These are phyloP conservation scores for Giardia duodenalis DNA, from an alignment of 208 protist species.

Conservation along the genomic window DNA sequence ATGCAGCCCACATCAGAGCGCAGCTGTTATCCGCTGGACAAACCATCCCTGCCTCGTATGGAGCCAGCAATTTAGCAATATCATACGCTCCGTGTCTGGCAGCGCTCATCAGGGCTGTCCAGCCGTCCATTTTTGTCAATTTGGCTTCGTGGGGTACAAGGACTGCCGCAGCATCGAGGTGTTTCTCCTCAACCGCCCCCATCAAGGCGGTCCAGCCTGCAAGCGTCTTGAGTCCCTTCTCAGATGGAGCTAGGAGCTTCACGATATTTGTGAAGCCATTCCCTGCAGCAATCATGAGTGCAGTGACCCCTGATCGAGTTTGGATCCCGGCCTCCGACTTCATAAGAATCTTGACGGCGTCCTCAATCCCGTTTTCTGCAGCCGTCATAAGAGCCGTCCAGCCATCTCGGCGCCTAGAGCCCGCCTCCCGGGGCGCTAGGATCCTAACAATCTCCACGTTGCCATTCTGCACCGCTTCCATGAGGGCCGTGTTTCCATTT, in stretches of 20 bases:
- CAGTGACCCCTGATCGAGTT: background rate
- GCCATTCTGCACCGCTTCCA: background rate
- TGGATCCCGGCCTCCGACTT: background rate
- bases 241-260: background rate
- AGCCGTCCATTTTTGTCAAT: background rate
- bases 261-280: background rate
- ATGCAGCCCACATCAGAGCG: background rate
- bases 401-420: background rate
- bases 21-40: background rate
- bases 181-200: background rate
- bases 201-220: background rate
- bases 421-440: background rate
- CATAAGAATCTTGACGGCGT: background rate
- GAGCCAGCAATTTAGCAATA: background rate
- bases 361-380: background rate
- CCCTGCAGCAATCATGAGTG: background rate
- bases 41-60: background rate
- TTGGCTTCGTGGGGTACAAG: background rate
- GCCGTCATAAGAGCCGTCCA: background rate
- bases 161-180: background rate
- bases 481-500: background rate
- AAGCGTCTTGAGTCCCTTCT: background rate
- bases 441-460: background rate
- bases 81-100: background rate
- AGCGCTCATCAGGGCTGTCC: slow-evolving; percentile 2